Conservation (phyloP, 2,329 filamentous ascomycete genomes). For the Xylariaceae sp. region DNA sequence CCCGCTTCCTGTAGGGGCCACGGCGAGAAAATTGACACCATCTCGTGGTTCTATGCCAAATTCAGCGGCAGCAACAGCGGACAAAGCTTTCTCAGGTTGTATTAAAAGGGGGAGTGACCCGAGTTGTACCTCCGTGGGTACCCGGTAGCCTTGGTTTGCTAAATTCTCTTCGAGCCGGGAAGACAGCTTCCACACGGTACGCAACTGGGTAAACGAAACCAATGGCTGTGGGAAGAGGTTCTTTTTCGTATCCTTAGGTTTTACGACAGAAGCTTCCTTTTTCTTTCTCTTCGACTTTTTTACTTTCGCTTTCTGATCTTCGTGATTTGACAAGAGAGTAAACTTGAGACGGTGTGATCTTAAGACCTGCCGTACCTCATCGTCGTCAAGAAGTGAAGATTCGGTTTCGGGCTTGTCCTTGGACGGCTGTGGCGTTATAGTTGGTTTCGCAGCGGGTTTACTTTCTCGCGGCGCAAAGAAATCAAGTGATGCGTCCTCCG, state of each 20-base stretch:
- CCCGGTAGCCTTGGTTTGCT: slow-evolving; percentile 71
- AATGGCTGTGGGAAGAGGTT: slow-evolving; percentile 75
- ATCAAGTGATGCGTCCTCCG: slow-evolving; percentile 39
- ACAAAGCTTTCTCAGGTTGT: slow-evolving; percentile 45
- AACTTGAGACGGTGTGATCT: slow-evolving; percentile 81
- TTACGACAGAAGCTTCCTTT: slow-evolving; percentile 39
- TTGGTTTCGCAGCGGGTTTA: slow-evolving; percentile 20
- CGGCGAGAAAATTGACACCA: slow-evolving; percentile 70
- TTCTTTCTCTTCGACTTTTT: slow-evolving; percentile 54
- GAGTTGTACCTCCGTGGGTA: slow-evolving; percentile 92
- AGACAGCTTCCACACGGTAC: slow-evolving; percentile 66
- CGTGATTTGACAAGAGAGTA: slow-evolving; percentile 59
- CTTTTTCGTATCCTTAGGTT: slow-evolving; percentile 50
- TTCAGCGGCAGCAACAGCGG: slow-evolving; percentile 32
- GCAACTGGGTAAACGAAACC: slow-evolving; percentile 67
- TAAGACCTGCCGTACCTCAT: slow-evolving; percentile 67
- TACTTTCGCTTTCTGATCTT: slow-evolving; percentile 46
- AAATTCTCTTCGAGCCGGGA: slow-evolving; percentile 71
- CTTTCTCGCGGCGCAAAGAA: slow-evolving; percentile 52
- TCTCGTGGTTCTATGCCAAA: slow-evolving; percentile 27
- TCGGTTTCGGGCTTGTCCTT: slow-evolving; percentile 20
- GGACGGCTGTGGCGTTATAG: slow-evolving; percentile 13
- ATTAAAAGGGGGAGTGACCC: slow-evolving; percentile 76
- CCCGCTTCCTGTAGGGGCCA: slow-evolving; percentile 92
- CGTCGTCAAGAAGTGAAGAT: slow-evolving; percentile 51